Evolutionary conservation across 495 filamentous ascomycete species (phyloP).

Genomic region (Xylaria scruposa): DNA sequence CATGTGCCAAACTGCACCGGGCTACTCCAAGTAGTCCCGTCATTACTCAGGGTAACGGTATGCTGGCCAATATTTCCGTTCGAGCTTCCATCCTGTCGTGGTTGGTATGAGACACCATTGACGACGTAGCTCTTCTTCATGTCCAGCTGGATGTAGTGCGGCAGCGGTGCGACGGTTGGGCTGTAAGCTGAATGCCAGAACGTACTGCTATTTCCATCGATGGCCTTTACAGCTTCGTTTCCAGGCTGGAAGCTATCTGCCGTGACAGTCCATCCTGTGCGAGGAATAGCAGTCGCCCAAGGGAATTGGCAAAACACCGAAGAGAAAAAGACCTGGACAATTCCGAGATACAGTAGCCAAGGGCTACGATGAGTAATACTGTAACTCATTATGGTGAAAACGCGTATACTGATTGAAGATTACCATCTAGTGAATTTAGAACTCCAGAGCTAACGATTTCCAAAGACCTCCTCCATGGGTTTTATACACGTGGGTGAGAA

Average conservation of each 20-base stretch:
- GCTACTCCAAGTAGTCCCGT: slow-evolving; percentile 45
- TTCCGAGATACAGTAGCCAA: slow-evolving; percentile 19
- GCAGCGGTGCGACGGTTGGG: slow-evolving; percentile 35
- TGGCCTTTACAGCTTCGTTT: slow-evolving; percentile 32
- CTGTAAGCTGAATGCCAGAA: slow-evolving; percentile 44
- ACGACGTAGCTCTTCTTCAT: slow-evolving; percentile 38
- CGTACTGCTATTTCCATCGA: slow-evolving; percentile 37
- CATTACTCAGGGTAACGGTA: slow-evolving; percentile 47
- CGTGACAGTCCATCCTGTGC: slow-evolving; percentile 28
- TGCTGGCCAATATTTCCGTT: slow-evolving; percentile 52
- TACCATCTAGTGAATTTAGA: neutral
- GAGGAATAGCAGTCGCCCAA: slow-evolving; percentile 21
- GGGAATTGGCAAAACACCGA: slow-evolving; percentile 19
- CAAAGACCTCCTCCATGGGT: neutral
- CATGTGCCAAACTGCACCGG: slow-evolving; percentile 56
- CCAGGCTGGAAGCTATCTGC: slow-evolving; percentile 40
- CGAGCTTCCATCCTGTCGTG: slow-evolving; percentile 38
- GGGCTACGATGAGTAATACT: neutral
- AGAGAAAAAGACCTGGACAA: slow-evolving; percentile 17
- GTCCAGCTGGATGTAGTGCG: slow-evolving; percentile 42
- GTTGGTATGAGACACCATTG: slow-evolving; percentile 36
- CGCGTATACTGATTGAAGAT: neutral
- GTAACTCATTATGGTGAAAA: slow-evolving; percentile 4
- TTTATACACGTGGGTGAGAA: slow-evolving; percentile 1
- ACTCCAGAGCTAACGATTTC: neutral